Conservation (phyloP, 805 yeast genomes). For the Metschnikowia similis region DNA sequence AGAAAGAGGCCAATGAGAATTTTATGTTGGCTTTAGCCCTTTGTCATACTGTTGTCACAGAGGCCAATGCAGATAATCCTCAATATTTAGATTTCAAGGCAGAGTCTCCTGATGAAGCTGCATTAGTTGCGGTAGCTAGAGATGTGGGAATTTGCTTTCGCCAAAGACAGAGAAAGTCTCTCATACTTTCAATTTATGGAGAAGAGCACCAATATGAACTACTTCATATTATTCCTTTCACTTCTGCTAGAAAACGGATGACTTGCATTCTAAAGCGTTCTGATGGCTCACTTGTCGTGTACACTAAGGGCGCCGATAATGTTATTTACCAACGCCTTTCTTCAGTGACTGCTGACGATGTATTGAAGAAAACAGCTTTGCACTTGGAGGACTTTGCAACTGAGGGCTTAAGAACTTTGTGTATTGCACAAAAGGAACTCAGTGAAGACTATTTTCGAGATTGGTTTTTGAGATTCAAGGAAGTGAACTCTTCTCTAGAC, state of each 20-base stretch:
- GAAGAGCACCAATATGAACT: slow-evolving; percentile 42
- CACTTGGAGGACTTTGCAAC: slow-evolving; percentile 67
- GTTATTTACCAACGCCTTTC: slow-evolving; percentile 48
- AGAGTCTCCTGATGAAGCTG: slow-evolving; percentile 82
- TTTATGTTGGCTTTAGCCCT: slow-evolving; percentile 66
- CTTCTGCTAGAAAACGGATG: slow-evolving; percentile 76
- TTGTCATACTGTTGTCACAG: slow-evolving; percentile 75
- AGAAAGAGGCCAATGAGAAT: slow-evolving; percentile 46
- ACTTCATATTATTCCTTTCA: slow-evolving; percentile 57
- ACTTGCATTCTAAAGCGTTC: slow-evolving; percentile 55
- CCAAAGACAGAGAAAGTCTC: slow-evolving; percentile 48
- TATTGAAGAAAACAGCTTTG: slow-evolving; percentile 53
- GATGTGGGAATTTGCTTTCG: slow-evolving; percentile 65
- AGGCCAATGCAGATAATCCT: slow-evolving; percentile 37
- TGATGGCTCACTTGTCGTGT: slow-evolving; percentile 41
- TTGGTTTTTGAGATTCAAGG: slow-evolving; percentile 55
- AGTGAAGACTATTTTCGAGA: slow-evolving; percentile 40
- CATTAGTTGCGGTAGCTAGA: slow-evolving; percentile 70
- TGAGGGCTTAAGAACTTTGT: slow-evolving; percentile 75
- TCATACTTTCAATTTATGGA: slow-evolving; percentile 46
- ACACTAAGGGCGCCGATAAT: slow-evolving; percentile 74
- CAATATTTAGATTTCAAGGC: slow-evolving; percentile 56
- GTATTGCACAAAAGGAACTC: slow-evolving; percentile 58
- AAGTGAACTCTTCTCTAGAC: slow-evolving; percentile 54
- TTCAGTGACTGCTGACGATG: slow-evolving; percentile 38